Conservation (phyloP, 441 rosid species). For the Omphalea diandra region DNA sequence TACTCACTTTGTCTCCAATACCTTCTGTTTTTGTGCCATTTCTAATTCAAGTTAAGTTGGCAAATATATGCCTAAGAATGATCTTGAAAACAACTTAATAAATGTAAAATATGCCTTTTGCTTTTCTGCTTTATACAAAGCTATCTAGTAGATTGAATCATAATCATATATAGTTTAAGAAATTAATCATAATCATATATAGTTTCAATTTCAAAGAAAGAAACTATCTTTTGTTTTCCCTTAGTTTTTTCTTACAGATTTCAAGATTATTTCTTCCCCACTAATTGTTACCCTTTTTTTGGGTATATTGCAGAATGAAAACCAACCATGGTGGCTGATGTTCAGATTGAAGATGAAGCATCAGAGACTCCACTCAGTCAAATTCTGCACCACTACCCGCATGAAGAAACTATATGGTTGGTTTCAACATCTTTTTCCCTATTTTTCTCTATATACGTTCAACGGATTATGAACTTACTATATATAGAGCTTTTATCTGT, state of each 20-base stretch:
- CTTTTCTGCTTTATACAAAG: too few relatives aligned
- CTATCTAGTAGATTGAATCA: too few relatives aligned
- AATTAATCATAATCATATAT: background rate
- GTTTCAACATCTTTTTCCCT: constrained; percentile 2
- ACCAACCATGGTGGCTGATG: background rate
- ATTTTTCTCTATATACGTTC: background rate
- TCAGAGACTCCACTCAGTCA: constrained; percentile 3
- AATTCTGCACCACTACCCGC: background rate
- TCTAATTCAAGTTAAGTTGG: background rate
- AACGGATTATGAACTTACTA: background rate
- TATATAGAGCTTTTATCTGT: constrained; percentile 7
- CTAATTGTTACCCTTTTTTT: background rate
- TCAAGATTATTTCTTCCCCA: background rate
- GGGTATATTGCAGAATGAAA: background rate
- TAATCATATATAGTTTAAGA: background rate
- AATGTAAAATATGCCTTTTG: too few relatives aligned
- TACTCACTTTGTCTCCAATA: background rate
- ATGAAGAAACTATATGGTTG: constrained; percentile 15
- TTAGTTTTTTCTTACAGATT: background rate
- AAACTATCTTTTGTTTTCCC: background rate
- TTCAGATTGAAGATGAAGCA: constrained; percentile 17
- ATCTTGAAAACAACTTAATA: background rate
- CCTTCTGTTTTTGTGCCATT: background rate
- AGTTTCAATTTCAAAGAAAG: background rate
- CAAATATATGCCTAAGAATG: background rate